phyloP scores from a whole-genome alignment of 352 stramenopile species.

The Globisporangium nodosum region DNA sequence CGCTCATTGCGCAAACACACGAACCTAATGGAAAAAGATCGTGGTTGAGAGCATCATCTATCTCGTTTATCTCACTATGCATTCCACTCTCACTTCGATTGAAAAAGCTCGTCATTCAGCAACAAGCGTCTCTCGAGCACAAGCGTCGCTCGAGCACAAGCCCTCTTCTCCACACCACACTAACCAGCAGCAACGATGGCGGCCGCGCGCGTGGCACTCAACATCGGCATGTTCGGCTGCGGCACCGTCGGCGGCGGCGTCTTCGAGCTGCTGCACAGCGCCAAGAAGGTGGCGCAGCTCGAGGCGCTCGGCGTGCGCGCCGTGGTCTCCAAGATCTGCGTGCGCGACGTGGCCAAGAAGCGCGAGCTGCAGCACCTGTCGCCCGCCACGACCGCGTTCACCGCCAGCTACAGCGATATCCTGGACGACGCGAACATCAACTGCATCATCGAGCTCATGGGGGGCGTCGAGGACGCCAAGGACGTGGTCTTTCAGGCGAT shows the following conservation, averaged over 20 bases:
- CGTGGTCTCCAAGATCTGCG: constrained; percentile 84
- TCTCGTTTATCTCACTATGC: neutral
- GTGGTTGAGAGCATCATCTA: neutral
- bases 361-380: constrained; percentile 61
- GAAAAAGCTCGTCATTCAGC: neutral
- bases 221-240: constrained; percentile 87
- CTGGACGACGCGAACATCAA: constrained; percentile 92
- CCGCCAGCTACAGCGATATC: constrained; percentile 76
- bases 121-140: neutral
- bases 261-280: constrained; percentile 81
- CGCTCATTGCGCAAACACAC: constrained; percentile 3
- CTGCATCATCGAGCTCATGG: constrained; percentile 96
- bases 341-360: constrained; percentile 72
- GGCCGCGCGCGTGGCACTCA: constrained; percentile 33
- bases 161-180: neutral
- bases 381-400: constrained; percentile 43
- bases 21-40: constrained; percentile 5
- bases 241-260: constrained; percentile 86
- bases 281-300: constrained; percentile 44
- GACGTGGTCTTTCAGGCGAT: constrained; percentile 91
- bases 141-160: neutral
- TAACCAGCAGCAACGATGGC: constrained; percentile 12
- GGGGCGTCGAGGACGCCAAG: constrained; percentile 92
- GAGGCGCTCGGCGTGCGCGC: constrained; percentile 60
- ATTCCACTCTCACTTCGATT: neutral